Base-by-base conservation (phyloP, 208 protist species). In the Leishmania arabica region DNA sequence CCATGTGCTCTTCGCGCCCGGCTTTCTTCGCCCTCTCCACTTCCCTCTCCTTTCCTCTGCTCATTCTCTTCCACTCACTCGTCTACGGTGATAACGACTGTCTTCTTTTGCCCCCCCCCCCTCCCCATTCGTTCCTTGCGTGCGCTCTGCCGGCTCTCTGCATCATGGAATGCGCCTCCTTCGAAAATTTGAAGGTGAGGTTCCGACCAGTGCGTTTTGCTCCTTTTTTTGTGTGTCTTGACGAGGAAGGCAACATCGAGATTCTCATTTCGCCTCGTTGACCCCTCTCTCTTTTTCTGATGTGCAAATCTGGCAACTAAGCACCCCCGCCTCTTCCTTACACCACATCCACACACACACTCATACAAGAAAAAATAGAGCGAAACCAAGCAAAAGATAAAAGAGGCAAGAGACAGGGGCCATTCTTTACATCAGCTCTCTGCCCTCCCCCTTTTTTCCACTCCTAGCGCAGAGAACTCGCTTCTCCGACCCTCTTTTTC, bases 211-310 rank as follows among this genome's bases (percentile, higher is more conserved):
- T 21, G 31, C 62, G 31, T 40, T 40, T 34, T 21, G 31, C 13
- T 68, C 31, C 15, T 68, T 40, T 66, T 68, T 62, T 62, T 31
- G 7, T 31, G 24, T 15, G 17, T 31, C 27, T 31, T 31, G 56
- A 31, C 62, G 31, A 68, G 31, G 11, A 68, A 1, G 62, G 31
- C 62, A 68, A 68, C 31, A 19, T 40, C 31, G 62, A 68, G 62
- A 68, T 37, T 68, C 31, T 68, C 62, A 40, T 68, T 68, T 68
- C 62, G 62, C 62, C 13, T 37, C 62, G 27, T 68, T 68, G 62
- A 24, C 15, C 31, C 31, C 31, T 21, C 62, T 40, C 31, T 19
- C 62, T 68, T 40, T 19, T 21, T 21, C 17, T 31, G 5, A 31
- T 17, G 62, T 24, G 31, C 31, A 42, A 17, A 8, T 15, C 31